Conservation (phyloP, 1,284 basidiomycete species). For the Lignosus rhinocerotis region DNA sequence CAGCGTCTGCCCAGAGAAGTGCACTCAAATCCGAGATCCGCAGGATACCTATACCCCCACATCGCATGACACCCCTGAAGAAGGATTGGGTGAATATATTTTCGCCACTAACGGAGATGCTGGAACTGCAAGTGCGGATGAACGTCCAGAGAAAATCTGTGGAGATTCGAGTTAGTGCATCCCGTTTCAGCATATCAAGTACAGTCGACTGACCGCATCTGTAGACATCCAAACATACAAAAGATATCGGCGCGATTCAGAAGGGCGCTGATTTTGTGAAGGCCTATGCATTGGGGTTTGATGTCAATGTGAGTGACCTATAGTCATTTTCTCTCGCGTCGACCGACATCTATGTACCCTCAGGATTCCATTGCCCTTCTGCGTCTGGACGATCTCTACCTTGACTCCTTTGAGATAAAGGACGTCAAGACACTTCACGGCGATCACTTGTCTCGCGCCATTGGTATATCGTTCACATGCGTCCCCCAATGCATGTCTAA, state of each 20-base stretch:
- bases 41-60: constrained; percentile 89
- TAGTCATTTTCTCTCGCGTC: neutral
- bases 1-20: constrained; percentile 54
- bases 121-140: constrained; percentile 95
- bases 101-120: constrained; percentile 92
- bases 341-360: constrained; percentile 5
- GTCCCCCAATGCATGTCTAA: neutral
- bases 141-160: constrained; percentile 88
- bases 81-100: constrained; percentile 98
- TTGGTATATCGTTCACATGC: constrained; percentile 56
- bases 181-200: neutral
- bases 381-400: constrained; percentile 94
- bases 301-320: constrained; percentile 71
- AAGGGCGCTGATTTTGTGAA: constrained; percentile 99
- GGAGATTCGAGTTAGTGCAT: constrained; percentile 80
- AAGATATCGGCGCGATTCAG: constrained; percentile 88
- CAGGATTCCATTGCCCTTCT: constrained; percentile 96
- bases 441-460: constrained; percentile 94
- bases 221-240: constrained; percentile 93
- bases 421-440: constrained; percentile 98
- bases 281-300: constrained; percentile 93
- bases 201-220: constrained; percentile 1
- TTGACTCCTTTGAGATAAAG: constrained; percentile 98
- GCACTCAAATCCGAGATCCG: constrained; percentile 77
- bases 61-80: constrained; percentile 96